These are phyloP conservation scores for Suillus ampliporus DNA, from an alignment of 768 basidiomycete genomes.

Conservation along the genomic window DNA sequence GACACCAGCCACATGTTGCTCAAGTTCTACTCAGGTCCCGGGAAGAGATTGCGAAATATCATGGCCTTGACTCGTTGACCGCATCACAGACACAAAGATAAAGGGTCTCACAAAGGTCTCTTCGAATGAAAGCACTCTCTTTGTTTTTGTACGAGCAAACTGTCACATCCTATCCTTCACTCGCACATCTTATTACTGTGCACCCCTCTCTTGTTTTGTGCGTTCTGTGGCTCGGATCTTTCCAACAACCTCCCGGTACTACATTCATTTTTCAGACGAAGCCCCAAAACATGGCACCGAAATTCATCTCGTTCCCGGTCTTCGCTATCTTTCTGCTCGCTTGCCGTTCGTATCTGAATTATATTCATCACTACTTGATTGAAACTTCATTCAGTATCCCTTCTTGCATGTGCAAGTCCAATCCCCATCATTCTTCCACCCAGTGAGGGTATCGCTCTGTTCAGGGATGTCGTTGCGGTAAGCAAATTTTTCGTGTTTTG, in stretches of 20 bases:
- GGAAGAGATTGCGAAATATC: background rate
- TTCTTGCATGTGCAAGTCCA: constrained; percentile 8
- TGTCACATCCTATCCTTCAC: background rate
- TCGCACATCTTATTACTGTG: background rate
- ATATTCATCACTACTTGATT: background rate
- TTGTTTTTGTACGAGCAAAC: background rate
- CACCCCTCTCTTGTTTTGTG: background rate
- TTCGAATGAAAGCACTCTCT: background rate
- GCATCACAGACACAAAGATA: background rate
- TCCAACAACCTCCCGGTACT: background rate
- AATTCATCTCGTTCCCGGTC: constrained; percentile 1
- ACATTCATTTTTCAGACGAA: background rate
- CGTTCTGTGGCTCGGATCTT: background rate
- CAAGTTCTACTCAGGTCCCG: background rate
- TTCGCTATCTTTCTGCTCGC: constrained; percentile 5
- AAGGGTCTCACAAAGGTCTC: background rate
- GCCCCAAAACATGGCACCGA: constrained; percentile 4
- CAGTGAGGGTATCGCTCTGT: constrained; percentile 13
- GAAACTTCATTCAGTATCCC: constrained; percentile 7
- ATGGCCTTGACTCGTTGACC: background rate
- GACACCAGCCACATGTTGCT: background rate
- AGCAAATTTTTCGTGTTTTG: background rate
- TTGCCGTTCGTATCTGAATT: constrained; percentile 11
- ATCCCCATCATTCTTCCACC: constrained; percentile 16
- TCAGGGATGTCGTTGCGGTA: constrained; percentile 18